A percentile compares a stretch with the other conserved stretches of the same genome.
phyloP scores from a whole-genome alignment of 2,329 filamentous ascomycete species.

The Venturia carpophila region DNA sequence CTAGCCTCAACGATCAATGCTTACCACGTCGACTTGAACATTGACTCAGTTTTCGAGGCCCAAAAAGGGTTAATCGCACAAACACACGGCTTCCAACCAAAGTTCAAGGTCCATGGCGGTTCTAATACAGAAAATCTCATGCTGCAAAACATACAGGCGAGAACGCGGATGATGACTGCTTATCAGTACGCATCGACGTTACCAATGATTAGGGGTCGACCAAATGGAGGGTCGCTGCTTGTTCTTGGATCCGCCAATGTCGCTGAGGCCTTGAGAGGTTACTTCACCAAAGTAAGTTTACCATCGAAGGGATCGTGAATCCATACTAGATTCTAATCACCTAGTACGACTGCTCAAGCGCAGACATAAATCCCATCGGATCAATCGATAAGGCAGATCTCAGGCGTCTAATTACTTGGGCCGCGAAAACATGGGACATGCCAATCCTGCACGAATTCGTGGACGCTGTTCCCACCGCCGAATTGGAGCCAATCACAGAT shows the following conservation, averaged over 20 bases:
- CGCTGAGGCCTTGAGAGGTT: constrained; percentile 42
- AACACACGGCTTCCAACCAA: constrained; percentile 53
- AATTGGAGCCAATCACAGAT: constrained; percentile 57
- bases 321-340: constrained; percentile 46
- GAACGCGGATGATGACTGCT: constrained; percentile 56
- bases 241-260: constrained; percentile 64
- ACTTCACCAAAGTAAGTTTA: constrained; percentile 14
- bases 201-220: constrained; percentile 49
- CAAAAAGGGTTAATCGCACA: constrained; percentile 52
- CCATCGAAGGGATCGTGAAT: neutral
- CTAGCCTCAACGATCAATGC: constrained; percentile 56
- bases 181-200: constrained; percentile 58
- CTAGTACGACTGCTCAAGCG: constrained; percentile 59
- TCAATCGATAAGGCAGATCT: constrained; percentile 59
- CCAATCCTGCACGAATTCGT: constrained; percentile 61
- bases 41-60: constrained; percentile 58
- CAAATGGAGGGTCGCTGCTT: constrained; percentile 49
- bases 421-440: constrained; percentile 50
- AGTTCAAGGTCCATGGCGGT: constrained; percentile 59
- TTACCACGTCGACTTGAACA: constrained; percentile 66
- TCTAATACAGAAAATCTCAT: constrained; percentile 53
- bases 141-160: constrained; percentile 60
- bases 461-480: constrained; percentile 53
- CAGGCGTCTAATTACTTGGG: constrained; percentile 64
- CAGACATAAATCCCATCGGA: constrained; percentile 52